Percentiles rank a stretch among this genome's conserved stretches.
These are phyloP conservation scores for Prototheca cutis DNA, from an alignment of 163 green algal species.

Conservation along the genomic window DNA sequence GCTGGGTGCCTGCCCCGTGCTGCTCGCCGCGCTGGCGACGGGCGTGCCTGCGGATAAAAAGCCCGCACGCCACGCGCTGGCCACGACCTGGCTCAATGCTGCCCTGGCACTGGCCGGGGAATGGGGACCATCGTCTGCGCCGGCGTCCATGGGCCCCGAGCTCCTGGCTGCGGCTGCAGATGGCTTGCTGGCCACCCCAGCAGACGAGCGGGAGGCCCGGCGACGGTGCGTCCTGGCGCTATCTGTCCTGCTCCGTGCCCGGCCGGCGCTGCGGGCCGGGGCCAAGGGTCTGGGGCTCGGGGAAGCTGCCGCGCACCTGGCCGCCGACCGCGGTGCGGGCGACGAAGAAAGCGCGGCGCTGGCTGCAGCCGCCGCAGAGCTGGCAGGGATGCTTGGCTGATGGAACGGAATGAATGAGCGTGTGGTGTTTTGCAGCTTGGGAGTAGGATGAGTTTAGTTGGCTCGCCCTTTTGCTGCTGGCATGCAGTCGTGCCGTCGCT, in stretches of 20 bases:
- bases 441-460: no score
- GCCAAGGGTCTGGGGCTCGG: background rate
- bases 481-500: no score
- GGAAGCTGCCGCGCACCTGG: background rate
- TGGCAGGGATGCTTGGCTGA: no score
- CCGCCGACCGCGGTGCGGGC: background rate
- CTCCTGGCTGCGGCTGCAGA: background rate
- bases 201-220: background rate
- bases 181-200: background rate
- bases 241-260: background rate
- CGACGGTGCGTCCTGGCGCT: background rate
- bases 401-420: no score
- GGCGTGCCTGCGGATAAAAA: background rate
- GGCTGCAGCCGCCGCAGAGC: no score
- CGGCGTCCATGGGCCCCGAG: background rate
- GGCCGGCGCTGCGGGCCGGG: background rate
- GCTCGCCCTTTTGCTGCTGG: no score
- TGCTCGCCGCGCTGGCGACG: constrained; percentile 2
- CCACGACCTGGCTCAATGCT: background rate
- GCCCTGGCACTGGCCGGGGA: background rate
- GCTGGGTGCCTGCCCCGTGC: background rate
- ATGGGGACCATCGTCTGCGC: no score
- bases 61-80: background rate
- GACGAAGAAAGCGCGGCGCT: no score
- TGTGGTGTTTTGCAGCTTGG: no score